A percentile compares a stretch with the other conserved stretches of the same genome.
Conservation (phyloP, 2,329 filamentous ascomycete genomes). For the Exserohilum rostratum region DNA sequence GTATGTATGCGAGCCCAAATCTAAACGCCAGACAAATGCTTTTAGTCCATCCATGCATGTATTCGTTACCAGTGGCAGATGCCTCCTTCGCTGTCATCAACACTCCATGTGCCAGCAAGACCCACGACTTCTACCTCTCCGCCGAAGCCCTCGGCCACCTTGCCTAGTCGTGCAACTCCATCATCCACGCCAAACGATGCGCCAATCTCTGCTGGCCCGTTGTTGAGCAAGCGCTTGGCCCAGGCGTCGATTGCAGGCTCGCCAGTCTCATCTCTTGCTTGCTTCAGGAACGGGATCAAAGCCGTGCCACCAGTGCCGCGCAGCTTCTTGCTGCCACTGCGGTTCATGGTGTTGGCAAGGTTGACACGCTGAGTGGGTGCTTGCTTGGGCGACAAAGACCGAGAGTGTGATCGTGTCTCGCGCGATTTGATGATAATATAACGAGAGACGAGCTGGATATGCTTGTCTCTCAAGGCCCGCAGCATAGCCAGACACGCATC, state of each 20-base stretch:
- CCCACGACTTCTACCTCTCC: slow-evolving; percentile 68
- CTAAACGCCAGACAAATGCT: slow-evolving; percentile 6
- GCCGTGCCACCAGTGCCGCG: slow-evolving; percentile 93
- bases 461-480: slow-evolving; percentile 81
- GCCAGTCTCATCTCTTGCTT: slow-evolving; percentile 93
- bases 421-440: slow-evolving; percentile 92
- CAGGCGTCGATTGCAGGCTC: slow-evolving; percentile 81
- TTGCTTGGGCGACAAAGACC: slow-evolving; percentile 63
- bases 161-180: slow-evolving; percentile 56
- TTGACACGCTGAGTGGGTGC: slow-evolving; percentile 58
- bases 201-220: slow-evolving; percentile 51
- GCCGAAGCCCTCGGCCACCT: slow-evolving; percentile 59
- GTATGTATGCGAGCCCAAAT: slow-evolving; percentile 2
- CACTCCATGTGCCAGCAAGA: slow-evolving; percentile 84
- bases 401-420: slow-evolving; percentile 69
- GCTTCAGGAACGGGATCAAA: slow-evolving; percentile 93
- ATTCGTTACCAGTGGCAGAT: slow-evolving; percentile 28
- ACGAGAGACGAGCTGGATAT: slow-evolving; percentile 93
- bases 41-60: neutral
- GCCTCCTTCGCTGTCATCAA: slow-evolving; percentile 77
- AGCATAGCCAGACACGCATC: slow-evolving; percentile 88
- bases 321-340: slow-evolving; percentile 62
- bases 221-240: slow-evolving; percentile 64
- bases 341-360: slow-evolving; percentile 57
- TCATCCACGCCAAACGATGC: slow-evolving; percentile 17